A percentile compares a stretch with the other conserved stretches of the same genome.
These are phyloP conservation scores for Fusarium coicis DNA, from an alignment of 2,329 filamentous ascomycete species.

Conservation along the genomic window DNA sequence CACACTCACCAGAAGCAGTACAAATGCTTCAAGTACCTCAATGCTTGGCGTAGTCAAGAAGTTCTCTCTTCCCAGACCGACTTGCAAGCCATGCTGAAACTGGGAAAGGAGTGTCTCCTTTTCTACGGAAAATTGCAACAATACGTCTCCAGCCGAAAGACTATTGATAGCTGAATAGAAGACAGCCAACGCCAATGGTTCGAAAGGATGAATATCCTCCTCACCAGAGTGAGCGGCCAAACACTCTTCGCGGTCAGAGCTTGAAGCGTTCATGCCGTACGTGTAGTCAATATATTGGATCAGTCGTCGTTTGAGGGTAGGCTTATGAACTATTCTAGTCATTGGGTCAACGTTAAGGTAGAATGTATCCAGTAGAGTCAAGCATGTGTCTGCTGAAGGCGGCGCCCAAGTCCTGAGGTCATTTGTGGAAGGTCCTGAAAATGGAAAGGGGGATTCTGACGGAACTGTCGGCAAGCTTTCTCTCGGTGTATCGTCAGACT, in stretches of 20 bases:
- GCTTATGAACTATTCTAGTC: not conserved
- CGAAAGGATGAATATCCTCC: not conserved
- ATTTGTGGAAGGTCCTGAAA: not conserved
- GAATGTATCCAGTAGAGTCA: not conserved
- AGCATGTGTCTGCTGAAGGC: not conserved
- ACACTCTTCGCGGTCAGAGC: not conserved
- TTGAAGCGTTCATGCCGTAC: not conserved
- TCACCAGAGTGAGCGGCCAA: rapidly evolving
- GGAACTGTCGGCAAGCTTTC: not conserved
- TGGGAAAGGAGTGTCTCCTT: not conserved
- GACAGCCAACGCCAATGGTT: not conserved
- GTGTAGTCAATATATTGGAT: not conserved
- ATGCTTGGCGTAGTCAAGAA: not conserved
- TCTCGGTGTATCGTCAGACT: not conserved
- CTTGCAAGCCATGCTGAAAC: not conserved
- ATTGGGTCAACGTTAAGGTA: not conserved
- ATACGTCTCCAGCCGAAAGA: not conserved
- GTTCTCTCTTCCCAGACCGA: not conserved
- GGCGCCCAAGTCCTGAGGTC: not conserved
- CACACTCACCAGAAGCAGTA: not conserved
- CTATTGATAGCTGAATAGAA: not conserved
- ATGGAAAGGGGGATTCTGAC: not conserved
- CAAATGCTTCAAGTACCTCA: not conserved
- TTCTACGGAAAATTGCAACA: not conserved
- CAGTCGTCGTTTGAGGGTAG: not conserved